Evolutionary conservation across 192 early-diverging fungal species (phyloP).

Genomic region (Coemansia sp.): DNA sequence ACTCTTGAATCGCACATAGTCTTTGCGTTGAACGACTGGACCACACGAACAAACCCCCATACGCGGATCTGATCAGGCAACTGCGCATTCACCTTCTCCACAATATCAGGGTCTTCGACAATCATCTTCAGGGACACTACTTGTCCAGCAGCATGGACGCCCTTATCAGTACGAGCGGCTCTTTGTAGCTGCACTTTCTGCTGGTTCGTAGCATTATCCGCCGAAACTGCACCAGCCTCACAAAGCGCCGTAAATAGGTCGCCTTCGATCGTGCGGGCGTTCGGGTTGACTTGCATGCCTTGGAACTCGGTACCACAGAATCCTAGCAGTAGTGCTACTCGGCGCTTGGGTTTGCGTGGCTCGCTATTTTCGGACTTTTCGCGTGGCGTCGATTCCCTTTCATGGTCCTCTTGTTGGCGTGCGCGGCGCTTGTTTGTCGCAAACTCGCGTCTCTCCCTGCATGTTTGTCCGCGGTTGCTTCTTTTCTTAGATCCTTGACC

Average conservation of each 20-base stretch:
- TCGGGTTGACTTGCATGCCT: constrained; percentile 95
- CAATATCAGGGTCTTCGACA: constrained; percentile 69
- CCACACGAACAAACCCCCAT: constrained; percentile 75
- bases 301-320: constrained; percentile 96
- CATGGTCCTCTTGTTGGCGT: constrained; percentile 23
- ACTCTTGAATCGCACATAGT: constrained; percentile 89
- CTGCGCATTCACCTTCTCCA: constrained; percentile 78
- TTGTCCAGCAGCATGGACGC: constrained; percentile 97
- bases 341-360: constrained; percentile 74
- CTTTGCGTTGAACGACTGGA: constrained; percentile 88
- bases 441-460: constrained; percentile 51
- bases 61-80: constrained; percentile 89
- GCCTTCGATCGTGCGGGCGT: constrained; percentile 83
- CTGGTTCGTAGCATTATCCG: constrained; percentile 83
- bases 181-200: constrained; percentile 83
- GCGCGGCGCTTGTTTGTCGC: constrained; percentile 30
- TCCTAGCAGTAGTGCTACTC: constrained; percentile 87
- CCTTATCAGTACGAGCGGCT: constrained; percentile 97
- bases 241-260: constrained; percentile 88
- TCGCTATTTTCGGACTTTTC: constrained; percentile 21
- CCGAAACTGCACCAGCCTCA: constrained; percentile 78
- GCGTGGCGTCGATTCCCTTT: constrained; percentile 7
- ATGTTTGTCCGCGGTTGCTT: constrained; percentile 39
- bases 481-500: constrained; percentile 12
- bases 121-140: constrained; percentile 93